Evolutionary conservation across 2,329 filamentous ascomycete genomes (phyloP), one percentile per base, ranked within the genome.

Genomic region (Beauveria bassiana): DNA sequence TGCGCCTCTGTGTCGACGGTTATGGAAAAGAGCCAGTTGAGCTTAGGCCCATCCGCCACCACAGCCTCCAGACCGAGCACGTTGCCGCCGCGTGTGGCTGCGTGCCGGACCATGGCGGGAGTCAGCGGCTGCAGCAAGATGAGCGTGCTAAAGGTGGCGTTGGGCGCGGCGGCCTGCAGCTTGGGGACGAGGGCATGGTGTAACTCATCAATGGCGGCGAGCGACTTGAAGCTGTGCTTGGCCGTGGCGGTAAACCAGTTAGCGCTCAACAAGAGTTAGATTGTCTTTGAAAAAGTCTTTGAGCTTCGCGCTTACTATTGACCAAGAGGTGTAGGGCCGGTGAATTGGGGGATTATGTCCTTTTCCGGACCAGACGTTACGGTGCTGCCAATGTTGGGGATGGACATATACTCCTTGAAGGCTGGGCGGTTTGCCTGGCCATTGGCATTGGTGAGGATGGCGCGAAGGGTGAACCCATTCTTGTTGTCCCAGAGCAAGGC

Each of bases 1-100:
- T 68, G 67, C 61, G 73, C 72, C 1, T 70, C 72, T 3, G 73
- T 76, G 64, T 73, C 73, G 18, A 74, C 69, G n/a, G 74, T 75
- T n/a, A 77, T 65, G 38, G 72, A 69, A 16, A 73, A 67, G 28
- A 77, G 71, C 72, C 73, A 77, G 60, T 71, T 69, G 46, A 71
- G 61, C 5, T 71, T 68, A 9, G 73, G 72, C 14, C 74, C 73
- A 24, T 76, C 69, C 1, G 69, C 67, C 43, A 77, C 71, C 59
- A 73, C 47, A 4, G 54, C 68, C 61, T 73, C 70, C 16, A 74
- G 68, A 9, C 70, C 72, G 22, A 74, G 64, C 5, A 72, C 65
- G 59, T 74, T 74, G 20, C 71, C 72, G 22, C 71, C 72, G 3
- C 63, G 61, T 24, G 61, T 47, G 6, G 59, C 50, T 22, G 65